These are phyloP conservation scores for Phytopythium sindhum DNA, from an alignment of 352 stramenopile genomes.

Conservation along the genomic window DNA sequence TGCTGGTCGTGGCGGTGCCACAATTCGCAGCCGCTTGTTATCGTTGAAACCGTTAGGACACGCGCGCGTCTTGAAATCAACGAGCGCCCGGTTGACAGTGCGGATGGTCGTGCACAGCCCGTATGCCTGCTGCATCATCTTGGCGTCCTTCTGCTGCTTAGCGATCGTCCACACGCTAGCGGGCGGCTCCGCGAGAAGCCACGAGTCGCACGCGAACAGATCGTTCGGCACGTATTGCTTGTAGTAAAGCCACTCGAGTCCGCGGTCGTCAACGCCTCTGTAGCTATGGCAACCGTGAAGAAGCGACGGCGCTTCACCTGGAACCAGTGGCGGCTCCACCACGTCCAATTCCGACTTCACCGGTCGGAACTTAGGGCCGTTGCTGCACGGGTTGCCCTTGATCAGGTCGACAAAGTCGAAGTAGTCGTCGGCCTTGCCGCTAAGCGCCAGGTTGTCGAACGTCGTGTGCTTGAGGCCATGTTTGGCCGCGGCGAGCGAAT, in stretches of 20 bases:
- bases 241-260: conserved; percentile 63
- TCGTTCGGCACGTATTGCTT: conserved; percentile 62
- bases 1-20: conserved; percentile 34
- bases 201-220: conserved; percentile 76
- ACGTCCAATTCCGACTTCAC: conserved; percentile 11
- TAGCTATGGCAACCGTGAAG: conserved; percentile 46
- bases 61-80: conserved; percentile 50
- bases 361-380: conserved; percentile 12
- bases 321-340: conserved; percentile 24
- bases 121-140: conserved; percentile 59
- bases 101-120: conserved; percentile 80
- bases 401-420: conserved; percentile 53
- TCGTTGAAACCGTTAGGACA: conserved; percentile 67
- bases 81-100: conserved; percentile 64
- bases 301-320: conserved; percentile 40
- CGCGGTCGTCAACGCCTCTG: conserved; percentile 36
- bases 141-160: conserved; percentile 38
- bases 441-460: conserved; percentile 72
- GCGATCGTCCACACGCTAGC: conserved; percentile 58
- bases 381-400: conserved; percentile 57
- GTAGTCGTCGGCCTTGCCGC: conserved; percentile 56
- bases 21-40: conserved; percentile 58
- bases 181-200: conserved; percentile 58
- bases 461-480: conserved; percentile 64
- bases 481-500: conserved; percentile 54